These are phyloP conservation scores for Zasmidium citrigriseum DNA, from an alignment of 2,329 filamentous ascomycete genomes.

Conservation along the genomic window DNA sequence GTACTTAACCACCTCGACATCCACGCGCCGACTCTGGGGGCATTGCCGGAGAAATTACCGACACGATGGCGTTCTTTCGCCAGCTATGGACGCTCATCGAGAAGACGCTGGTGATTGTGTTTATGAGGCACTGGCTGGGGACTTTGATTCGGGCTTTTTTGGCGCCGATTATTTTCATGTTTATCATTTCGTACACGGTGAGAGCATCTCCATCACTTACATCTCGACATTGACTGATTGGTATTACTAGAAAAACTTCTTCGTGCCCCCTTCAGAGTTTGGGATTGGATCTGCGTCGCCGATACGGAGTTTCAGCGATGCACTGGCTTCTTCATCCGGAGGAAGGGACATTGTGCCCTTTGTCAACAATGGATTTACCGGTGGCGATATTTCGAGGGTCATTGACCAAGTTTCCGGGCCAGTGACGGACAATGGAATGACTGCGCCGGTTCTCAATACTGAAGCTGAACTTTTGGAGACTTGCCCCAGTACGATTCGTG, in stretches of 20 bases:
- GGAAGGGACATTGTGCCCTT: slow-evolving; percentile 73
- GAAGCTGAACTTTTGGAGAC: slow-evolving; percentile 61
- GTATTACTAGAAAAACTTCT: slow-evolving; percentile 85
- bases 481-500: slow-evolving; percentile 60
- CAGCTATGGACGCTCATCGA: slow-evolving; percentile 59
- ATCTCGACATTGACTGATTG: too few relatives aligned
- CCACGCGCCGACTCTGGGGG: neutral
- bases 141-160: slow-evolving; percentile 58
- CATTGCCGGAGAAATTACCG: neutral
- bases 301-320: slow-evolving; percentile 66
- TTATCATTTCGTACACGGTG: slow-evolving; percentile 57
- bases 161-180: slow-evolving; percentile 55
- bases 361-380: slow-evolving; percentile 69
- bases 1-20: neutral
- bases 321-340: slow-evolving; percentile 58
- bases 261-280: slow-evolving; percentile 73
- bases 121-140: slow-evolving; percentile 55
- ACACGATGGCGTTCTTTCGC: slow-evolving; percentile 25
- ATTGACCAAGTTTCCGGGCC: slow-evolving; percentile 64
- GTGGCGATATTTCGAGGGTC: slow-evolving; percentile 71
- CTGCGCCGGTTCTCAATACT: slow-evolving; percentile 55
- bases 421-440: slow-evolving; percentile 59
- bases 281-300: slow-evolving; percentile 67
- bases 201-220: too few relatives aligned
- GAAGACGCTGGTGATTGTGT: slow-evolving; percentile 59